phyloP scores from a whole-genome alignment of 305 asterid species.

The Rubia peregrina region DNA sequence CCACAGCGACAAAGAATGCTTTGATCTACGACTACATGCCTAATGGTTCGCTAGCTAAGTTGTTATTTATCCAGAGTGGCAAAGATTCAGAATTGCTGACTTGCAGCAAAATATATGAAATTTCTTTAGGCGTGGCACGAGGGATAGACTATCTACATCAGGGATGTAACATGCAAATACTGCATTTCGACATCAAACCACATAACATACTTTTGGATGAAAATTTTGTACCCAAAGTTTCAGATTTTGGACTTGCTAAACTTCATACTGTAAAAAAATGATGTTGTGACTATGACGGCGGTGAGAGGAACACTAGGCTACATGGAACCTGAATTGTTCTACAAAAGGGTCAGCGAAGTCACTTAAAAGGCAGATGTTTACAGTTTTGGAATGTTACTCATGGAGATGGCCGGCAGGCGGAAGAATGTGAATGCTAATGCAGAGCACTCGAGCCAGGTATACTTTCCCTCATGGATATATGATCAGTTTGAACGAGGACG shows the following conservation, averaged over 20 bases:
- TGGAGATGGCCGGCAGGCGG: background rate
- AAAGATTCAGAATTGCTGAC: background rate
- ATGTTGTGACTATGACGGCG: background rate
- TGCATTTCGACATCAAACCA: slow-evolving; percentile 1
- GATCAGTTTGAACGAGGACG: background rate
- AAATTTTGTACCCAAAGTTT: background rate
- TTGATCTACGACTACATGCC: background rate
- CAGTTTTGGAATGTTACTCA: background rate
- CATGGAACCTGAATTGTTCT: background rate
- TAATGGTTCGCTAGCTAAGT: background rate
- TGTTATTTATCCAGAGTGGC: background rate
- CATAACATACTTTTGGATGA: slow-evolving; percentile 1
- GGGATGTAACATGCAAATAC: background rate
- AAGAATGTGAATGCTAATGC: background rate
- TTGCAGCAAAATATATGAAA: background rate
- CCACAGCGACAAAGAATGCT: background rate
- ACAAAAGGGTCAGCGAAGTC: background rate
- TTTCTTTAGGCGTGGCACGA: background rate
- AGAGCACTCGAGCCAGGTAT: background rate
- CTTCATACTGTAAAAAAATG: background rate
- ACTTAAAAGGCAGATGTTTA: background rate
- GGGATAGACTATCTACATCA: background rate
- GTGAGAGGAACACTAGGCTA: background rate
- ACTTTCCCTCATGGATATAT: background rate
- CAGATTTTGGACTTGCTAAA: slow-evolving; percentile 1